Conservation (phyloP, 2,329 filamentous ascomycete genomes). For the Elsinoe fawcettii region DNA sequence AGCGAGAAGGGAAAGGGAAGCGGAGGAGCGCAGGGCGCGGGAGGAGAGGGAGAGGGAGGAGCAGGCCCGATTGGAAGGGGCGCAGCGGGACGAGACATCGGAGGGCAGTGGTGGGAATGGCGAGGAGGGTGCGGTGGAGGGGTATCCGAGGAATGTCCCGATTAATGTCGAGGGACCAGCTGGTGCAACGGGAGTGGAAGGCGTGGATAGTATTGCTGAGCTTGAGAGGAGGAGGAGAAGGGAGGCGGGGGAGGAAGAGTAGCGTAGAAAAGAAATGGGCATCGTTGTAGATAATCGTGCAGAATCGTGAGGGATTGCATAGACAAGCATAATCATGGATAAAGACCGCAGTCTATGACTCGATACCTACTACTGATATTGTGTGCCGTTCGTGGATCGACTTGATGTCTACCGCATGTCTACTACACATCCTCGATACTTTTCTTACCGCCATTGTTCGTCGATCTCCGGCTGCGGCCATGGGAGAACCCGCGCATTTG, state of each 20-base stretch:
- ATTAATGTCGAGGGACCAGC: neutral
- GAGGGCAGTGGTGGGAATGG: neutral
- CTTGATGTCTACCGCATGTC: no score
- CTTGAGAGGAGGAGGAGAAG: slow-evolving; percentile 18
- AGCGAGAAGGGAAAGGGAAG: slow-evolving; percentile 40
- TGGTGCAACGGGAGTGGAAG: neutral
- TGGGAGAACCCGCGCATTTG: no score
- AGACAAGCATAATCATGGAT: no score
- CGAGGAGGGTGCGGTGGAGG: neutral
- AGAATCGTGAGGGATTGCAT: no score
- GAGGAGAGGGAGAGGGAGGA: slow-evolving; percentile 19
- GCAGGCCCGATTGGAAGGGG: neutral
- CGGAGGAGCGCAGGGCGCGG: slow-evolving; percentile 14
- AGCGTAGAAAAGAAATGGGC: no score
- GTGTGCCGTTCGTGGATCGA: no score
- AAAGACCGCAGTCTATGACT: no score
- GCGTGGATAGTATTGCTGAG: neutral
- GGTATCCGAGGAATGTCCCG: slow-evolving; percentile 4
- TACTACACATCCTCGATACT: no score
- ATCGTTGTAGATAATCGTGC: no score
- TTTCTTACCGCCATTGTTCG: no score
- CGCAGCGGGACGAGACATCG: neutral
- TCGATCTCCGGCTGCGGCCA: no score
- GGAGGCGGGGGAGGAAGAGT: slow-evolving; percentile 15
- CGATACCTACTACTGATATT: no score